phyloP scores from a whole-genome alignment of 495 filamentous ascomycete genomes.

The Zalerion maritima region DNA sequence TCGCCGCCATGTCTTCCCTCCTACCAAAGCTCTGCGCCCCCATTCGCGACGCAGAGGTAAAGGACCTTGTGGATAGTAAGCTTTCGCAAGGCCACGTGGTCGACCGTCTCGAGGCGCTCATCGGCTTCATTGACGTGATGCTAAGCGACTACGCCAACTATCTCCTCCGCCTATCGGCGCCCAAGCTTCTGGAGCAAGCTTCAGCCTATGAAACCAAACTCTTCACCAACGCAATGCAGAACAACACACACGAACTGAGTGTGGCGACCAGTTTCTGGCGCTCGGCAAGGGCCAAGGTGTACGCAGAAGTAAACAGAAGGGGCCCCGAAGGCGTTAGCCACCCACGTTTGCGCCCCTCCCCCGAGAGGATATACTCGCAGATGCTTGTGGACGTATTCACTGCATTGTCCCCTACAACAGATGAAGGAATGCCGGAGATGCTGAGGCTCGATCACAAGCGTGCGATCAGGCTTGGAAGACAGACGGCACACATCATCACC shows the following conservation, averaged over 20 bases:
- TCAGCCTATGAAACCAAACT: constrained; percentile 63
- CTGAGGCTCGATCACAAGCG: constrained; percentile 66
- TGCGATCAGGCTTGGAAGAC: constrained; percentile 46
- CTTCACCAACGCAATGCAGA: constrained; percentile 56
- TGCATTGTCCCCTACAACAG: constrained; percentile 32
- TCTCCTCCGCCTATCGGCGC: constrained; percentile 65
- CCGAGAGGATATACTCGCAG: constrained; percentile 68
- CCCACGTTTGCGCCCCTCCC: constrained; percentile 36
- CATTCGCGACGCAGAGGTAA: constrained; percentile 72
- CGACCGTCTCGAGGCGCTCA: constrained; percentile 65
- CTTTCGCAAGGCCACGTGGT: constrained; percentile 62
- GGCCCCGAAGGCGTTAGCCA: constrained; percentile 54
- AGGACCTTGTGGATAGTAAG: constrained; percentile 56
- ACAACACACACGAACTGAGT: constrained; percentile 40
- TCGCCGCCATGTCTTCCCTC: constrained; percentile 73
- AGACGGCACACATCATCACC: constrained; percentile 61
- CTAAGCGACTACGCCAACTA: constrained; percentile 96
- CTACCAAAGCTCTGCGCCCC: constrained; percentile 92
- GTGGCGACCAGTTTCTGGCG: constrained; percentile 61
- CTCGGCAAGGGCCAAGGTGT: constrained; percentile 48
- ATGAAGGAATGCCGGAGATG: constrained; percentile 64
- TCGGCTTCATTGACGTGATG: constrained; percentile 77
- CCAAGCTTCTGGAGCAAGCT: constrained; percentile 67
- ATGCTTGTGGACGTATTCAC: constrained; percentile 47
- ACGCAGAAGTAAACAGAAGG: constrained; percentile 55